Conservation (phyloP, 2,329 filamentous ascomycete genomes). For the Aschersonia sp. region DNA sequence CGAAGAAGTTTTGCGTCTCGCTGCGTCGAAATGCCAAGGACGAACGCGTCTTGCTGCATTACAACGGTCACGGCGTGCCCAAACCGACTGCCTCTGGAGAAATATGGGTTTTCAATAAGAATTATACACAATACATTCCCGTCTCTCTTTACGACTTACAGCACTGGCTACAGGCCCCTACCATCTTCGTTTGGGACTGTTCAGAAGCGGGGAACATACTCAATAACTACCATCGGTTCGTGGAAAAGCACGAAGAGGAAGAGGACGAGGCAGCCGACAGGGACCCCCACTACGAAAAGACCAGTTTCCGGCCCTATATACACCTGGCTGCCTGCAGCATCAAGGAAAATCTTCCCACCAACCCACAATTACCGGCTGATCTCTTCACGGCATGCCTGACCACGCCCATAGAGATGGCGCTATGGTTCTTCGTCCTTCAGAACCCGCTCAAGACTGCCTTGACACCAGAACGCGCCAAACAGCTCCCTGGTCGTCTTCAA, state of each 20-base stretch:
- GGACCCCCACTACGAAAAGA: conserved; percentile 74
- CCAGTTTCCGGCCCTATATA: conserved; percentile 55
- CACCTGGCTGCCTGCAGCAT: conserved; percentile 84
- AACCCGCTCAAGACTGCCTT: conserved; percentile 61
- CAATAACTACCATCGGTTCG: conserved; percentile 84
- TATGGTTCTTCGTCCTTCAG: conserved; percentile 91
- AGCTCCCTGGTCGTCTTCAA: conserved; percentile 80
- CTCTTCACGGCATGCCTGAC: conserved; percentile 93
- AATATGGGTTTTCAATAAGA: conserved; percentile 99
- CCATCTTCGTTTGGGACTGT: conserved; percentile 95
- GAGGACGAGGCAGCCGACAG: conserved; percentile 61
- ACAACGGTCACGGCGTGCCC: conserved; percentile 95
- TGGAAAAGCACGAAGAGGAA: conserved; percentile 87
- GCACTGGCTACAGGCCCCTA: conserved; percentile 88
- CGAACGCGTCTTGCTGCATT: conserved; percentile 92
- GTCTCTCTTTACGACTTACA: conserved; percentile 91
- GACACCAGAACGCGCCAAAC: conserved; percentile 69
- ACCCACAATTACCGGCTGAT: conserved; percentile 83
- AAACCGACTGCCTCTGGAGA: conserved; percentile 91
- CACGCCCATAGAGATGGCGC: conserved; percentile 91
- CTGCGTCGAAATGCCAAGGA: conserved; percentile 87
- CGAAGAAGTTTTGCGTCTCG: conserved; percentile 88
- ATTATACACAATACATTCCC: conserved; percentile 96
- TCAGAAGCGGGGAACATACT: conserved; percentile 94
- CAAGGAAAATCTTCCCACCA: conserved; percentile 87